These are phyloP conservation scores for Schizophyllum commune DNA, from an alignment of 1,284 basidiomycete species.

Conservation along the genomic window DNA sequence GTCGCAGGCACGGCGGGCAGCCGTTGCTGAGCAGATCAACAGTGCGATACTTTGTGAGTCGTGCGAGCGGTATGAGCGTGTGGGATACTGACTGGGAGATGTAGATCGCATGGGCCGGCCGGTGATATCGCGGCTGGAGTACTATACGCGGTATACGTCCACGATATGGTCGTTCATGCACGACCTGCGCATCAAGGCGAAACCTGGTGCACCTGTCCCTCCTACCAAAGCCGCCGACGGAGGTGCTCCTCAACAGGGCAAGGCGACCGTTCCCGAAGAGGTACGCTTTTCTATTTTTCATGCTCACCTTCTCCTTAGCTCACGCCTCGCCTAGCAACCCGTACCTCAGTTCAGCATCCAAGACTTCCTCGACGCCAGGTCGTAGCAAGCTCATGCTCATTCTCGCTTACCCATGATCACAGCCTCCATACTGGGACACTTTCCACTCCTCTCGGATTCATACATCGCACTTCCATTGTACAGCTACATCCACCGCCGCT, in stretches of 20 bases:
- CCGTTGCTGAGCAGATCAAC: conserved; percentile 81
- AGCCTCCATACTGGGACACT: neutral
- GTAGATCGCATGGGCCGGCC: conserved; percentile 45
- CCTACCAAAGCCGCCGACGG: conserved; percentile 8
- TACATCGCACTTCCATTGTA: neutral
- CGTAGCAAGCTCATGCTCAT: neutral
- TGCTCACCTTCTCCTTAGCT: neutral
- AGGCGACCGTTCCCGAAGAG: neutral
- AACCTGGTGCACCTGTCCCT: conserved; percentile 20
- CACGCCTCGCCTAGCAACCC: neutral
- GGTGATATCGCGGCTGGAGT: conserved; percentile 52
- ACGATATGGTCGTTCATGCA: conserved; percentile 49
- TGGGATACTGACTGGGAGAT: conserved; percentile 6
- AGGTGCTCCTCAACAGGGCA: neutral
- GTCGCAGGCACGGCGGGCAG: conserved; percentile 62
- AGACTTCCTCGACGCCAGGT: neutral
- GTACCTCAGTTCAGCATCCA: neutral
- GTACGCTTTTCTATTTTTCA: neutral
- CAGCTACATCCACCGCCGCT: neutral
- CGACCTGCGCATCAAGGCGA: conserved; percentile 37
- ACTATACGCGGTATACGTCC: conserved; percentile 52
- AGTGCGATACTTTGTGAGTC: conserved; percentile 72
- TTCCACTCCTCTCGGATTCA: neutral
- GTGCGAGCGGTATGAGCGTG: neutral
- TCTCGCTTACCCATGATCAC: neutral